Percentiles rank a stretch among this genome's conserved stretches.
phyloP scores from a whole-genome alignment of 257 asterid species.

The Ligustrum vulgare region DNA sequence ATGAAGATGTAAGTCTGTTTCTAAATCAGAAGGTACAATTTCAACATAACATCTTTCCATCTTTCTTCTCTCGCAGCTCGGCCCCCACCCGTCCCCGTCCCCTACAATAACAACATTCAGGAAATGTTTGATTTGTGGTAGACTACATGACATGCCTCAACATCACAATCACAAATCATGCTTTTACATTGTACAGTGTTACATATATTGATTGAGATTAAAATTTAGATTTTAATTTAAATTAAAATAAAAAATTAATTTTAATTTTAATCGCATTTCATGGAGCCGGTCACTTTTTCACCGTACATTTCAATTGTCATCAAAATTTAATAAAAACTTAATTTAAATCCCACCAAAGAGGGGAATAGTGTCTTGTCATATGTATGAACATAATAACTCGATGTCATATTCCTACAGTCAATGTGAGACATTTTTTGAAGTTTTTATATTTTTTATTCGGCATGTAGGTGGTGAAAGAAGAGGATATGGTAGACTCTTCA shows the following conservation, averaged over 20 bases:
- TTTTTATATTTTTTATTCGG: not conserved
- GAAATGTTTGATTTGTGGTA: not conserved
- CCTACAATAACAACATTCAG: not conserved
- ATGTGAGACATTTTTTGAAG: not conserved
- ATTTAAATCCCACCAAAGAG: too few species aligned
- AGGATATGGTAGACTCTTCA: slow-evolving; percentile 55
- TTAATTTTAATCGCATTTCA: too few species aligned
- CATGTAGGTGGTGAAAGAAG: slow-evolving; percentile 58
- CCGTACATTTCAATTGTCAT: too few species aligned
- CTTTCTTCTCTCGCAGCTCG: not conserved
- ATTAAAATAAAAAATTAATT: too few species aligned
- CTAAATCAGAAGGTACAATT: slow-evolving; percentile 35
- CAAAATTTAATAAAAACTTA: too few species aligned
- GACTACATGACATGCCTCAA: not conserved
- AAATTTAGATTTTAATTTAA: too few species aligned
- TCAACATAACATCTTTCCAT: slow-evolving; percentile 13
- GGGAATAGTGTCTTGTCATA: too few species aligned
- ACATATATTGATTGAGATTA: too few species aligned
- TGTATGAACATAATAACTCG: too few species aligned
- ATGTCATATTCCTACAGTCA: too few species aligned
- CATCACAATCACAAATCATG: too few species aligned
- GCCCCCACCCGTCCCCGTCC: not conserved
- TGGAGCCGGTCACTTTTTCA: too few species aligned
- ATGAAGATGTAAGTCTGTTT: slow-evolving; percentile 46
- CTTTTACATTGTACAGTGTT: not conserved